Evolutionary conservation across 176 grass and related monocot species (phyloP), one percentile per base, ranked within the genome.

Genomic region (Leersia perrieri): DNA sequence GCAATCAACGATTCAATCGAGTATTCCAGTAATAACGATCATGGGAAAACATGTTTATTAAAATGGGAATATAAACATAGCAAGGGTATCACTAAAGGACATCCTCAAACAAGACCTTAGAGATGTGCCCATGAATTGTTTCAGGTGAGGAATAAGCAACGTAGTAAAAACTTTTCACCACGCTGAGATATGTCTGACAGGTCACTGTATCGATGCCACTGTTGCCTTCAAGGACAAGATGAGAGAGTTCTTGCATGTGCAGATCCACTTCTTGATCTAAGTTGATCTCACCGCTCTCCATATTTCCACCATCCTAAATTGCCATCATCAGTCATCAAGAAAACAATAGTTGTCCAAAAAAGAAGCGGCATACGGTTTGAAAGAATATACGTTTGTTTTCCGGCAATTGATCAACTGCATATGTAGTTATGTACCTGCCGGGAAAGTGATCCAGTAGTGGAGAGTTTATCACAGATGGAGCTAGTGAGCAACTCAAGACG

Each of bases 171-270:
- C 82, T 88, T 42, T 78, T 88, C 0, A 41, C 74, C 4, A 91
- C 78, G 0, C 49, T 13, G 0, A 88, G 82, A 30, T 82, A 82
- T 14, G 89, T 78, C 7, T 69, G 26, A 18, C 65, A 74, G 20
- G 77, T 80, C n/a, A 60, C 13, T 10, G 0, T 81, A 4, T 26
- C 16, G 3, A 30, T 5, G 14, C 20, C 22, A 3, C 3, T 3
- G 77, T 67, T 0, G 26, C 22, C 31, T 25, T 27, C 13, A 29
- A 85, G 62, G 15, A 85, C 73, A 44, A 35, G 20, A n/a, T 55
- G 31, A n/a, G 38, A 14, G 1, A 91, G 36, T 41, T 85, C 67
- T n/a, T 63, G 66, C 72, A 91, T 88, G 20, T 77, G 60, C 23
- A 39, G 3, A 11, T 76, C 35, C 20, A 78, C 20, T 42, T 28